Conservation (phyloP, 768 basidiomycete genomes). For the Bullera alba region DNA sequence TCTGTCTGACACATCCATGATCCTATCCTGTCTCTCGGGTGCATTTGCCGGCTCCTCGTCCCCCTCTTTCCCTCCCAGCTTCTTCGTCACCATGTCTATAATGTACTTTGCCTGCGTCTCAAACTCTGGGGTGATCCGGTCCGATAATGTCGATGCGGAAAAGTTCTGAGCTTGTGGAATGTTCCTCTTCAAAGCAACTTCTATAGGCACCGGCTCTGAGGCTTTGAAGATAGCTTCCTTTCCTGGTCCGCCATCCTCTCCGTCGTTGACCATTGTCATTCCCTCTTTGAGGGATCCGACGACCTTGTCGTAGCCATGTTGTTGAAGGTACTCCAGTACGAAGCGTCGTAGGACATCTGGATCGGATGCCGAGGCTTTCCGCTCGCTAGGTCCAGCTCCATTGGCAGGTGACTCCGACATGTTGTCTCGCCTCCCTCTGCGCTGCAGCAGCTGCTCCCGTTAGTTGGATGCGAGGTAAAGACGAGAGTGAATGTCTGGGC, state of each 20-base stretch:
- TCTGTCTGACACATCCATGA: conserved; percentile 43
- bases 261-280: conserved; percentile 12
- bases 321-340: conserved; percentile 39
- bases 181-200: conserved; percentile 40
- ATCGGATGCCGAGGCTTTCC: conserved; percentile 16
- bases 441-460: background rate
- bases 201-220: conserved; percentile 30
- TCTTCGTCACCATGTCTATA: conserved; percentile 36
- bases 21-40: conserved; percentile 7
- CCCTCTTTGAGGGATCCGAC: conserved; percentile 18
- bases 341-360: conserved; percentile 30
- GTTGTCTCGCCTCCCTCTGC: background rate
- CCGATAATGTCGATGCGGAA: conserved; percentile 37
- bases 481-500: no score
- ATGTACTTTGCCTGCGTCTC: conserved; percentile 44
- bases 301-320: conserved; percentile 38
- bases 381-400: conserved; percentile 26
- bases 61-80: conserved; percentile 19
- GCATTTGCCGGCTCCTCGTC: conserved; percentile 16
- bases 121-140: conserved; percentile 41
- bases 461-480: background rate
- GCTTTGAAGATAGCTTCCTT: conserved; percentile 35
- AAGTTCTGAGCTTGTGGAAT: conserved; percentile 40
- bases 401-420: conserved; percentile 20
- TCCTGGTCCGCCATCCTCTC: conserved; percentile 8